Evolutionary conservation across 148 eudicot species (phyloP).

Genomic region (Amaranthus palmeri): DNA sequence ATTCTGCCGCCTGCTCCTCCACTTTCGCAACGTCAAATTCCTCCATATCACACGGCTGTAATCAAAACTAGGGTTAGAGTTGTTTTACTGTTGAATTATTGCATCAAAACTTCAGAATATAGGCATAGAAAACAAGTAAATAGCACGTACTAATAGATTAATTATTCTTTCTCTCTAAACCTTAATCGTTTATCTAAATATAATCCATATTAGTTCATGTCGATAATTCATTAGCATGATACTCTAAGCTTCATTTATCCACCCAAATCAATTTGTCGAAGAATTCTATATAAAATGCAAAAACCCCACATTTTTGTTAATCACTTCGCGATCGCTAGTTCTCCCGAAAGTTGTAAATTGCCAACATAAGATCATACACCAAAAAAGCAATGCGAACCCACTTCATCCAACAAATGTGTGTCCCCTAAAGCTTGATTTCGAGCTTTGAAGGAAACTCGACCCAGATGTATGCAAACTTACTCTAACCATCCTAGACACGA

Average conservation of each 20-base stretch:
- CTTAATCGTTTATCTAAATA: too few relatives aligned
- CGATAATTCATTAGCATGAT: too few relatives aligned
- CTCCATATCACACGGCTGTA: slow-evolving; percentile 31
- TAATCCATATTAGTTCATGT: too few relatives aligned
- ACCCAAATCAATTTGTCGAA: too few relatives aligned
- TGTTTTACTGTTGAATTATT: background rate
- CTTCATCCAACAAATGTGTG: background rate
- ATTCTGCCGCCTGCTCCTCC: slow-evolving; percentile 65
- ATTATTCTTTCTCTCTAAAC: too few relatives aligned
- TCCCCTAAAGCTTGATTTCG: background rate
- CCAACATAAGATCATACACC: background rate
- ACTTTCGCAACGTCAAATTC: slow-evolving; percentile 45
- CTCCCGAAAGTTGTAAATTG: background rate
- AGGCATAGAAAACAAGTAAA: too few relatives aligned
- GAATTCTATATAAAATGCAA: too few relatives aligned
- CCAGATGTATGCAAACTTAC: background rate
- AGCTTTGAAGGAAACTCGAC: background rate
- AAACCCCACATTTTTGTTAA: too few relatives aligned
- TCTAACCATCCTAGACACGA: background rate
- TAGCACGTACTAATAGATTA: too few relatives aligned
- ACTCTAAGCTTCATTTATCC: too few relatives aligned
- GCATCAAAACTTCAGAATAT: too few relatives aligned
- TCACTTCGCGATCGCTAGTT: too few relatives aligned
- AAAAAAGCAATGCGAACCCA: background rate
- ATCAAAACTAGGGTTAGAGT: background rate